Percentiles rank a stretch among this genome's conserved stretches.
Evolutionary conservation across 495 filamentous ascomycete species (phyloP).

Genomic region (Penicillium chermesinum): DNA sequence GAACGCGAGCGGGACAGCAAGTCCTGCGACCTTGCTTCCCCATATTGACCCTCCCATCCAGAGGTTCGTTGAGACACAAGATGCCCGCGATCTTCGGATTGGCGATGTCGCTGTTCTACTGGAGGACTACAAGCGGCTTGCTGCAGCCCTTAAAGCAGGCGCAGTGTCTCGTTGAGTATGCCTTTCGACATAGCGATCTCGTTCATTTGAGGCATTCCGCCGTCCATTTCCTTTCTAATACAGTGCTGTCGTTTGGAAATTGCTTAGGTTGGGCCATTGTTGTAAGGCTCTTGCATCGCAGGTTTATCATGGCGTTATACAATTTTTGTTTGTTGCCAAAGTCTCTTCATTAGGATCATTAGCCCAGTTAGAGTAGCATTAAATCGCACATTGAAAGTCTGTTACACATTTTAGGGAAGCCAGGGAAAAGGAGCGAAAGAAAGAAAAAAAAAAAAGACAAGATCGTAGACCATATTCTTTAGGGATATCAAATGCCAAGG

Average conservation of each 20-base stretch:
- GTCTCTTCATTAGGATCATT: not conserved
- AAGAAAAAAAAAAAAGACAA: not conserved
- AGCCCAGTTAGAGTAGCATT: too few species aligned
- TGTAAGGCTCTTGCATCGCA: slow-evolving; percentile 7
- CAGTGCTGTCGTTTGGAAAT: not conserved
- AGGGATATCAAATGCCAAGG: not conserved
- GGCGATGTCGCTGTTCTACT: slow-evolving; percentile 79
- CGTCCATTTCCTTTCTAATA: not conserved
- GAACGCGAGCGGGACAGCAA: slow-evolving; percentile 11
- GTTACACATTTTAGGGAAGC: too few species aligned
- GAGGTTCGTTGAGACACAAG: slow-evolving; percentile 74
- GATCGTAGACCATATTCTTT: not conserved
- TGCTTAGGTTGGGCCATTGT: not conserved
- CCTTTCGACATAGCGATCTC: not conserved
- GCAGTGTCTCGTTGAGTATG: slow-evolving; percentile 16
- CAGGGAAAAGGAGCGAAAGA: too few species aligned
- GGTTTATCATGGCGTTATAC: slow-evolving; percentile 11
- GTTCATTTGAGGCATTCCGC: not conserved
- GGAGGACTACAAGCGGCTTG: slow-evolving; percentile 81
- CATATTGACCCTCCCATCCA: slow-evolving; percentile 68
- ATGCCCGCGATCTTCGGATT: slow-evolving; percentile 71
- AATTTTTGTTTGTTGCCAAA: slow-evolving; percentile 14
- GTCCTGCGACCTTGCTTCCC: slow-evolving; percentile 5
- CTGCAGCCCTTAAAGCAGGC: slow-evolving; percentile 40
- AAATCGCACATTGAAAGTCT: too few species aligned